phyloP scores from a whole-genome alignment of 2,329 filamentous ascomycete species.

The Talaromyces sp. region DNA sequence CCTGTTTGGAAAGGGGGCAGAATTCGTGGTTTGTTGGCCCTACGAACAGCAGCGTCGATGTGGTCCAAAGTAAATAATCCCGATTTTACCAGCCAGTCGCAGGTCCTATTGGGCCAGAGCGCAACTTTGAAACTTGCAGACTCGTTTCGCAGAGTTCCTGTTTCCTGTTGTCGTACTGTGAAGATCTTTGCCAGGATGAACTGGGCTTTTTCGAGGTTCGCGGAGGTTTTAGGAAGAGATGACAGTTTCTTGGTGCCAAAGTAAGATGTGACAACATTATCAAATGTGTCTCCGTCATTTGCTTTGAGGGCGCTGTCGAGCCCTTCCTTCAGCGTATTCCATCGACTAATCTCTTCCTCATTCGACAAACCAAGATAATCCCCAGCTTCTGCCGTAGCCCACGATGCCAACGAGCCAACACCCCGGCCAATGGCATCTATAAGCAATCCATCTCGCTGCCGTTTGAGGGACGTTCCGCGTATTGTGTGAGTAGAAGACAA shows the following conservation, averaged over 20 bases:
- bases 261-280: conserved; percentile 26
- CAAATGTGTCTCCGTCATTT: conserved; percentile 27
- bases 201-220: conserved; percentile 31
- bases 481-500: conserved; percentile 27
- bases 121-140: conserved; percentile 24
- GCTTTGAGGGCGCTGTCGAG: conserved; percentile 23
- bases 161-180: conserved; percentile 16
- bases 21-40: conserved; percentile 26
- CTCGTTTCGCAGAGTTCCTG: conserved; percentile 20
- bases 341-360: conserved; percentile 26
- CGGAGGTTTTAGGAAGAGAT: conserved; percentile 19
- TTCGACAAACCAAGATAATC: conserved; percentile 28
- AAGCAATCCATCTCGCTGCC: conserved; percentile 33
- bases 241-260: conserved; percentile 22
- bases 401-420: conserved; percentile 26
- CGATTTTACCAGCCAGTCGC: conserved; percentile 35
- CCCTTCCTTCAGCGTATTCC: conserved; percentile 26
- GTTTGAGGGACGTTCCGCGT: conserved; percentile 28
- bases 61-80: conserved; percentile 34
- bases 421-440: conserved; percentile 39
- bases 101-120: conserved; percentile 33
- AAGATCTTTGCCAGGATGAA: conserved; percentile 37
- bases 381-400: conserved; percentile 18
- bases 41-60: conserved; percentile 35
- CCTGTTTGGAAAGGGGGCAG: conserved; percentile 32